phyloP scores from a whole-genome alignment of 352 stramenopile species.

The Phytophthora cryptogea region DNA sequence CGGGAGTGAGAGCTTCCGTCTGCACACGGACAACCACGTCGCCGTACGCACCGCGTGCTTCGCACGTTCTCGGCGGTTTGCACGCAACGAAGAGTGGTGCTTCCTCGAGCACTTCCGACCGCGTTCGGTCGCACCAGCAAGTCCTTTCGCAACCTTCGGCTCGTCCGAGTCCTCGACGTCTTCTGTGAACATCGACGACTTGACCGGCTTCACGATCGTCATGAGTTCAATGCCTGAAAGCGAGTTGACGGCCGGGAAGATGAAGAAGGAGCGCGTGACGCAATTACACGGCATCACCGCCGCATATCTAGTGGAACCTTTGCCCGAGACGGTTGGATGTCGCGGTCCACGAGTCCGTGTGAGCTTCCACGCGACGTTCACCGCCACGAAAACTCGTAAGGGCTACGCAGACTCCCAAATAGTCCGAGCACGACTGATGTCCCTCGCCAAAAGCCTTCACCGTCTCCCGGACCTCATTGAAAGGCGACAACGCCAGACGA shows the following conservation, averaged over 20 bases:
- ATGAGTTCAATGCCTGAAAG: conserved; percentile 34
- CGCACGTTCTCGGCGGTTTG: conserved; percentile 36
- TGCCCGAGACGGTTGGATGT: conserved; percentile 21
- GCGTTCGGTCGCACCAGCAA: conserved; percentile 3
- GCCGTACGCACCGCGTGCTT: conserved; percentile 51
- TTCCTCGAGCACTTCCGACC: conserved; percentile 48
- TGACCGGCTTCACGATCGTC: conserved; percentile 36
- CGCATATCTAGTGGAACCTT: conserved; percentile 39
- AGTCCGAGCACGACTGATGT: conserved; percentile 28
- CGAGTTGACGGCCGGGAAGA: conserved; percentile 40
- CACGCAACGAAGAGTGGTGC: conserved; percentile 52
- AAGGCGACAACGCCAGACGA: conserved; percentile 21
- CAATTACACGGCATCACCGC: conserved; percentile 49
- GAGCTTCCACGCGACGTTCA: conserved; percentile 48
- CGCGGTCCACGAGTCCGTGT: conserved; percentile 35
- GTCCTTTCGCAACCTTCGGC: conserved; percentile 6
- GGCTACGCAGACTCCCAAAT: conserved; percentile 30
- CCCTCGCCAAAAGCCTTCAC: conserved; percentile 36
- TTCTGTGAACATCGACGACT: conserved; percentile 21
- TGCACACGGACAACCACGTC: conserved; percentile 30
- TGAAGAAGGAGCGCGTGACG: conserved; percentile 30
- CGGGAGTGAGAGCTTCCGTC: conserved; percentile 3
- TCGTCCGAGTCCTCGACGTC: conserved; percentile 20
- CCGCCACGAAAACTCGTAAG: conserved; percentile 13
- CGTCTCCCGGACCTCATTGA: conserved; percentile 37